A percentile compares a stretch with the other conserved stretches of the same genome.
These are phyloP conservation scores for Lasiodiplodia sp. DNA, from an alignment of 2,329 filamentous ascomycete species.

Conservation along the genomic window DNA sequence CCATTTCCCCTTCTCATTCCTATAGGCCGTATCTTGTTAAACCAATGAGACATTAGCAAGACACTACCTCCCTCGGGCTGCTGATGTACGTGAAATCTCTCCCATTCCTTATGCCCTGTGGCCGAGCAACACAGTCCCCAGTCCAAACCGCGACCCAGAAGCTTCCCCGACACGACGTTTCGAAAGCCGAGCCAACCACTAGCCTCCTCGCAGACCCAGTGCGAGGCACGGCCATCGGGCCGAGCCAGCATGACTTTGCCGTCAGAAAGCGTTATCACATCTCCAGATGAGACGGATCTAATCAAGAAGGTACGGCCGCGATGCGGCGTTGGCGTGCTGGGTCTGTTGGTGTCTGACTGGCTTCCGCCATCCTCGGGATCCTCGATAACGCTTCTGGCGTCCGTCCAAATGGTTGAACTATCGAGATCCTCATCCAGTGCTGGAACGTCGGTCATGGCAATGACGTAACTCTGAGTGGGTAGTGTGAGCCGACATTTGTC, in stretches of 20 bases:
- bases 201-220: neutral
- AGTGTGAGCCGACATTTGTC: too few species aligned
- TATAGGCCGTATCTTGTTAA: neutral
- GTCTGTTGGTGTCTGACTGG: too few species aligned
- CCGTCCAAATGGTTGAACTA: too few species aligned
- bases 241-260: neutral
- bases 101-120: neutral
- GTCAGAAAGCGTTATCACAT: neutral
- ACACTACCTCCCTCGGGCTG: neutral
- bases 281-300: neutral
- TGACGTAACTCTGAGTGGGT: too few species aligned
- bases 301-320: slow-evolving; percentile 4
- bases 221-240: slow-evolving; percentile 7
- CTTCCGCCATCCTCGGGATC: too few species aligned
- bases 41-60: slow-evolving; percentile 8
- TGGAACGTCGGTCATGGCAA: too few species aligned
- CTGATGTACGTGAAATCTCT: slow-evolving; percentile 1
- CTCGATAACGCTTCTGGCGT: too few species aligned
- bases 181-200: slow-evolving; percentile 12
- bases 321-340: neutral
- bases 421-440: too few species aligned
- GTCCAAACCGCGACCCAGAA: neutral
- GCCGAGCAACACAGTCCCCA: neutral
- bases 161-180: neutral
- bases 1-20: slow-evolving; percentile 7